Evolutionary conservation across 2,329 filamentous ascomycete species (phyloP), one percentile per base, ranked within the genome.

Genomic region (Fusarium sp.): DNA sequence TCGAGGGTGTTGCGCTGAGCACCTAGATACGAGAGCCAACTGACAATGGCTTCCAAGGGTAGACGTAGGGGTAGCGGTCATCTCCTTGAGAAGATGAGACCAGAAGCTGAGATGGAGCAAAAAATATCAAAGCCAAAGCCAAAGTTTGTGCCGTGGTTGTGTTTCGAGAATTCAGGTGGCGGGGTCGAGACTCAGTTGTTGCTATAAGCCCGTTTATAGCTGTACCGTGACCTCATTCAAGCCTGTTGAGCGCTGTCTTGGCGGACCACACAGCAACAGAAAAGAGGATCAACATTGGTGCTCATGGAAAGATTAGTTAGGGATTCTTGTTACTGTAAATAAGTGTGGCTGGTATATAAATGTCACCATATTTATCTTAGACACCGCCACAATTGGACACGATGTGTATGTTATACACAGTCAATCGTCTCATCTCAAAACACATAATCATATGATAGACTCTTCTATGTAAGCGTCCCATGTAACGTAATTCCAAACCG

Each of bases 171-270:
- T 69, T 65, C 28, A 53, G 63, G 72, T 75, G 69, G 73, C 70
- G 73, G 73, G 73, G 73, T 73, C 62, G 48, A 66, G 66, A 67
- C 65, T 66, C 59, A 61, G 57, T 60, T 54, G 68, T 55, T 58
- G 49, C 44, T 65, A 48, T 54, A 68, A 57, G 57, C 47, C 55
- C 49, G 49, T 63, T 63, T 65, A n/a, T n/a, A 26, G 61, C 44
- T 68, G 49, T 65, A 61, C 71, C 66, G 63, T 74, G 71, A 73
- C 68, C 74, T 75, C 73, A 69, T 69, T 50, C 46, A 66, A 58
- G 61, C 63, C 59, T 61, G 54, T 54, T 64, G 53, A 35, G 63
- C 33, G 42, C 54, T 63, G 63, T 55, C 72, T 71, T 70, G 69
- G 68, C 61, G 49, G 43, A 49, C 67, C 63, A 65, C 55, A 70